Base-by-base conservation (phyloP, 805 yeast species). In the Lachancea dasiensis region DNA sequence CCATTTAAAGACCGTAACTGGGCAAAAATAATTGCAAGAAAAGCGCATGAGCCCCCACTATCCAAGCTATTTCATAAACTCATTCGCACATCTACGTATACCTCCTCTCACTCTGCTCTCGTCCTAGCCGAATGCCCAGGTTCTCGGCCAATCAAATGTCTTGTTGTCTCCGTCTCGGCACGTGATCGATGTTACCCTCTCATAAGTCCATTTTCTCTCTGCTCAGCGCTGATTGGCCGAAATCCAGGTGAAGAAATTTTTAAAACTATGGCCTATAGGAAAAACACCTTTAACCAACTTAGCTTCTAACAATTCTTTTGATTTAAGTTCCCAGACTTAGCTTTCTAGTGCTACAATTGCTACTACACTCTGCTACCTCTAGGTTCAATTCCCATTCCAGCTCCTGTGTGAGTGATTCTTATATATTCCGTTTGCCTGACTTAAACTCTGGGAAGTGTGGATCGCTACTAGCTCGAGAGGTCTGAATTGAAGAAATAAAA, bases 401-500 rank as follows among this genome's bases (percentile, higher is more conserved):
- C 28, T n/a, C 15, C 13, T 25, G 28, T 25, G 28, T 15, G 28
- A 11, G 10, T 25, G 28, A 25, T 25, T 25, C 28, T 25, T 25
- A 25, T 25, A 25, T 25, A 25, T 25, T 25, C 28, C 28, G 28
- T 25, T 25, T 25, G 28, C 28, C 13, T 25, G 13, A 8, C 13
- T n/a, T n/a, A n/a, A 6, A 15, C 28, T n/a, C 13, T 25, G 28
- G 28, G 28, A 25, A 6, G 28, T 25, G 28, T 25, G 10, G 28
- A 25, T 25, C 28, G 28, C 28, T 15, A 15, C 28, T 25, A 25
- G 28, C 28, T 11, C 28, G 13, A 25, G 28, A 25, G 7, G n/a
- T 6, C 28, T 25, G 13, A 25, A 25, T 6, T 8, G 28, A 11
- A 11, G 7, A 25, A 25, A n/a, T 11, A n/a, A n/a, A 25, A 25